Conservation (phyloP, 345 rosid species). For the Barbarea vulgaris region DNA sequence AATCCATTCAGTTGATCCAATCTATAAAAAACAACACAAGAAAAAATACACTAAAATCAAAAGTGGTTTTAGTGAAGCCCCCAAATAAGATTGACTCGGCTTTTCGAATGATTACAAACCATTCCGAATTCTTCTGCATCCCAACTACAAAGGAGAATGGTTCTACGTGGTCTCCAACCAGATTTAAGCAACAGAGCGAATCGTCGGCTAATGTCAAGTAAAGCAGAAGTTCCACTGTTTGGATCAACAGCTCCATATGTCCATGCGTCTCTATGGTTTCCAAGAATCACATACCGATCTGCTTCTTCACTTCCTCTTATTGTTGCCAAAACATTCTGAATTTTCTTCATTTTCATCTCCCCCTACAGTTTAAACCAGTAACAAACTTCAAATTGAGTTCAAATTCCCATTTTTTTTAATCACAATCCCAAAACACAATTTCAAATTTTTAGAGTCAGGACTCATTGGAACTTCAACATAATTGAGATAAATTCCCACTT, state of each 20-base stretch:
- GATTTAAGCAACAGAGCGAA: slow-evolving; percentile 58
- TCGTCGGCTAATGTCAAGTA: slow-evolving; percentile 86
- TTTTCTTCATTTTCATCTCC: slow-evolving; percentile 62
- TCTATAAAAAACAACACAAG: slow-evolving; percentile 41
- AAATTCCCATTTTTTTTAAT: neutral
- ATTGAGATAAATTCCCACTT: neutral
- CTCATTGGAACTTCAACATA: neutral
- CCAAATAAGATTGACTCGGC: neutral
- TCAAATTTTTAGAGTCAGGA: neutral
- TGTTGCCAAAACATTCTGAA: slow-evolving; percentile 68
- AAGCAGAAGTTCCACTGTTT: slow-evolving; percentile 93
- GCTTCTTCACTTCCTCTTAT: slow-evolving; percentile 78
- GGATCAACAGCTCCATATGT: slow-evolving; percentile 99
- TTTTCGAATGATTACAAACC: slow-evolving; percentile 58
- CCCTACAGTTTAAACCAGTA: slow-evolving; percentile 48
- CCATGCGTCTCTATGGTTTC: slow-evolving; percentile 98
- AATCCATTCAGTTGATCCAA: slow-evolving; percentile 98
- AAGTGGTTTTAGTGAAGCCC: neutral
- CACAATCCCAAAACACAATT: neutral
- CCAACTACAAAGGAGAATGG: slow-evolving; percentile 88
- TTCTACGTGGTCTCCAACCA: slow-evolving; percentile 94
- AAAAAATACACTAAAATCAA: neutral
- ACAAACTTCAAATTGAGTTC: neutral
- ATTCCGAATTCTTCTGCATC: slow-evolving; percentile 99
- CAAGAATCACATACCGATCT: slow-evolving; percentile 81